A percentile compares a stretch with the other conserved stretches of the same genome.
Evolutionary conservation across 148 eudicot species (phyloP).

Genomic region (Linanthus parryae): DNA sequence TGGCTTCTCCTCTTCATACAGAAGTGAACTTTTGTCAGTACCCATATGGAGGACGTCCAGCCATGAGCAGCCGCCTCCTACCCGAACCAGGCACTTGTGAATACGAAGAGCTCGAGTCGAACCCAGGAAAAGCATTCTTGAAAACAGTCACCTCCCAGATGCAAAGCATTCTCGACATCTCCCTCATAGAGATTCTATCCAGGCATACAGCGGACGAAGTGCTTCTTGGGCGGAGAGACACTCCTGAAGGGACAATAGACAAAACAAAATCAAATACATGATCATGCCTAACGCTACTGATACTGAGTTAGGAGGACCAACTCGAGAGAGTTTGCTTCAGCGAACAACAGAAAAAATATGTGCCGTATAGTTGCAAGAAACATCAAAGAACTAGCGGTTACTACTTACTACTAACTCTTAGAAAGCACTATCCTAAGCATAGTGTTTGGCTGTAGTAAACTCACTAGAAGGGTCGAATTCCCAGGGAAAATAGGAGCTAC

Average conservation of each 20-base stretch:
- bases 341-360: too few relatives aligned
- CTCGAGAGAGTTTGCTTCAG: too few relatives aligned
- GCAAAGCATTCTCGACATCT: conserved; percentile 58
- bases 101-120: conserved; percentile 43
- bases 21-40: conserved; percentile 81
- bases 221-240: conserved; percentile 73
- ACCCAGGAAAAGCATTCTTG: conserved; percentile 52
- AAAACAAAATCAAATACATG: conserved; percentile 26
- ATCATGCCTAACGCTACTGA: too few relatives aligned
- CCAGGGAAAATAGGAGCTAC: too few relatives aligned
- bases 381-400: too few relatives aligned
- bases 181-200: conserved; percentile 66
- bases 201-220: conserved; percentile 81
- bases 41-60: conserved; percentile 78
- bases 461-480: too few relatives aligned
- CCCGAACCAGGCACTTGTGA: conserved; percentile 62
- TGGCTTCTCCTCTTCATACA: conserved; percentile 83
- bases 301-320: conserved; percentile 42
- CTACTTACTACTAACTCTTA: too few relatives aligned
- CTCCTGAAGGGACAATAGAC: conserved; percentile 57
- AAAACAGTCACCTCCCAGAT: conserved; percentile 63
- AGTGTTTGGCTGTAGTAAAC: too few relatives aligned
- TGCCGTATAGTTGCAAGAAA: too few relatives aligned
- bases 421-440: too few relatives aligned
- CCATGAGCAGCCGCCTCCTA: conserved; percentile 56